Base-by-base conservation (phyloP, 169 alveolate species). In the Cryptosporidium ryanae region DNA sequence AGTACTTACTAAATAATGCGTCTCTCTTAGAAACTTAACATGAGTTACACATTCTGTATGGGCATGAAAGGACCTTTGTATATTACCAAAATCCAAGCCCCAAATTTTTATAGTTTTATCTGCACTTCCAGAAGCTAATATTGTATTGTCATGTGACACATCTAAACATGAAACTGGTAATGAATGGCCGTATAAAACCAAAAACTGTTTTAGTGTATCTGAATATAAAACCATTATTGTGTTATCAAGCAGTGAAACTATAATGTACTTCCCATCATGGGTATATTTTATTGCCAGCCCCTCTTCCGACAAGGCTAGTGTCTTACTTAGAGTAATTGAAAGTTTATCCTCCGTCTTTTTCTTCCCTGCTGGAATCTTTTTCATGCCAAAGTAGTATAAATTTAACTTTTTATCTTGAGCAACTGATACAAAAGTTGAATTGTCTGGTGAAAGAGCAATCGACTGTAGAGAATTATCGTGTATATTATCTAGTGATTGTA, bases 151-250 rank as follows among this genome's bases (percentile, higher is more conserved):
- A 15, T 93, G 90, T 10, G 96, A 84, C 21, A 94, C 84, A 61
- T 91, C 96, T 61, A 95, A 65, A 44, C 95, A 89, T 15, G 94
- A 91, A 12, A 95, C 94, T 10, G 97, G 97, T 61, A 95, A 90
- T 59, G 93, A 93, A 89, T 95, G 98, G 0, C 97, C 98, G 66
- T 94, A 95, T 44, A 95, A 91, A 21, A 96, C 91, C 18, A 94
- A 81, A 90, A 91, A 94, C 48, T 90, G 90, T 84, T 93, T 93
- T 71, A 92, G 59, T 12, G 95, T 90, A 67, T 95, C 97, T 21
- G 95, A 65, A 87, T 94, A 91, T 48, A 91, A 90, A 21, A 93
- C 93, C 49, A 89, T 91, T 12, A 95, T 90, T 43, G 96, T 92
- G 65, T 81, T 91, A 82, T 95, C 95, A 61, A 92, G 68, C 84